Evolutionary conservation across 148 eudicot species (phyloP), one percentile per base, ranked within the genome.

Genomic region (Pouteria glomerata): DNA sequence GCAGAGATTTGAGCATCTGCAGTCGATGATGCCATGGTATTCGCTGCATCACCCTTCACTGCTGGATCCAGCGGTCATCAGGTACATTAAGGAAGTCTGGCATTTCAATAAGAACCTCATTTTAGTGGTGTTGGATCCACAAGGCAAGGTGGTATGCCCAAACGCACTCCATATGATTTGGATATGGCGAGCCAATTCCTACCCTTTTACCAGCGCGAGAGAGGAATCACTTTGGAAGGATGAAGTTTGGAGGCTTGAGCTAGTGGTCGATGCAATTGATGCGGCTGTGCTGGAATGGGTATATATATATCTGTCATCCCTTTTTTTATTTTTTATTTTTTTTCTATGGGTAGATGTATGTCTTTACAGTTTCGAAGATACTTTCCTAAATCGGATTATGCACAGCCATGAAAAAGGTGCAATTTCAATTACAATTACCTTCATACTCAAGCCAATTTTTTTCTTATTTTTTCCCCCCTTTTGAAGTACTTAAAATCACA

Each of bases 71-170:
- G 97, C 96, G 7, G 88, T 83, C 10, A 70, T 76, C 24, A 83
- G 77, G 83, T 92, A 84, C 81, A 88, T 92, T 42, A 96, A 83
- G 71, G 96, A 96, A 55, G 81, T 74, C 27, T 96, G 97, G 99
- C 80, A 71, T 58, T 96, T 85, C 72, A 31, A 37, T 1, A 92
- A 87, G 80, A 88, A 82, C 72, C 82, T 78, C 71, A 84, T 92
- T 34, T 78, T 96, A 10, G 99, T 96, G 45, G 85, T 78, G 27
- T 69, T 96, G 51, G 97, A 96, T 74, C 94, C 94, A 63, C 90
- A 85, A 27, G 99, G 94, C 8, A 90, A 80, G 74, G 90, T 96
- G 15, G 89, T 77, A 0, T 82, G 79, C 74, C 82, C 67, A 15
- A 92, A 96, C 68, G 97, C 96, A 14, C 76, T 86, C 52, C 88